Conservation (phyloP, 352 stramenopile genomes). For the Globisporangium takayamanum region DNA sequence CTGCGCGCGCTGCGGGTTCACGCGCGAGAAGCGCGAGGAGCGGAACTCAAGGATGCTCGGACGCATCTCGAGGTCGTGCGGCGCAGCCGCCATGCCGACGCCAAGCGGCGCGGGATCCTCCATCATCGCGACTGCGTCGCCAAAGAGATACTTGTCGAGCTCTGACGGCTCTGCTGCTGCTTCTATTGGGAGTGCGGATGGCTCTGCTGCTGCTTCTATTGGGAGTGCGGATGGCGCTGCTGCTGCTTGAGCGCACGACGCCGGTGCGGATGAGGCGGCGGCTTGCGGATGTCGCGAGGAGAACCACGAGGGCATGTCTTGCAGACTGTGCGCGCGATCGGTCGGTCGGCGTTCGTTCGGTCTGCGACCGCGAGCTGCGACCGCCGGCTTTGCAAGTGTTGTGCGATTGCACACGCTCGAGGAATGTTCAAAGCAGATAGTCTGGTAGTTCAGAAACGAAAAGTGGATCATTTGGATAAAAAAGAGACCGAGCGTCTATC, state of each 20-base stretch:
- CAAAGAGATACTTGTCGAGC: slow-evolving; percentile 11
- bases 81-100: slow-evolving; percentile 21
- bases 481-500: no score
- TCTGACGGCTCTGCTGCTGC: slow-evolving; percentile 1
- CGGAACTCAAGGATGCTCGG: slow-evolving; percentile 47
- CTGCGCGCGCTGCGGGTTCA: slow-evolving; percentile 43
- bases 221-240: background rate
- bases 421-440: no score
- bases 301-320: slow-evolving; percentile 3
- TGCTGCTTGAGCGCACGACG: background rate
- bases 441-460: no score
- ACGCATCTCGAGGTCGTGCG: slow-evolving; percentile 19
- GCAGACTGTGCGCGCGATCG: background rate
- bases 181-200: background rate
- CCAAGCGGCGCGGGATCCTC: slow-evolving; percentile 9
- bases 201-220: background rate
- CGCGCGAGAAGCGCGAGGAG: slow-evolving; percentile 35
- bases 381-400: no score
- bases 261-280: background rate
- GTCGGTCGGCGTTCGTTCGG: background rate
- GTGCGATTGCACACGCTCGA: no score
- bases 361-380: background rate
- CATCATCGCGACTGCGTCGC: slow-evolving; percentile 7
- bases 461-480: no score
- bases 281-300: background rate